Conservation (phyloP, 208 protist genomes). For the Endotrypanum monterogeii region DNA sequence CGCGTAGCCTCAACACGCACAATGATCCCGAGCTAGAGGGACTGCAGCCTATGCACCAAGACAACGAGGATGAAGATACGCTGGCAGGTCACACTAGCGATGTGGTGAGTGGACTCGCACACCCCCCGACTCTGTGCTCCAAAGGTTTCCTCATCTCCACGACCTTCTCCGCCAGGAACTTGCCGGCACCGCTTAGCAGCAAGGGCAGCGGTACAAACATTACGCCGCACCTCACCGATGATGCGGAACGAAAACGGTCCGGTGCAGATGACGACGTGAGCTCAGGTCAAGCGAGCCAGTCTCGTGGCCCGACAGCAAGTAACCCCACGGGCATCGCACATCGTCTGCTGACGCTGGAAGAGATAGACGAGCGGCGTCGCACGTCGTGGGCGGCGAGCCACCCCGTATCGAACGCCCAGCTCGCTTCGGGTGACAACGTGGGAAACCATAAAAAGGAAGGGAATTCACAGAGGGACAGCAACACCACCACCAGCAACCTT, state of each 20-base stretch:
- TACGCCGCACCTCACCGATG: slow-evolving; percentile 9
- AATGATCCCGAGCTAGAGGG: slow-evolving; percentile 39
- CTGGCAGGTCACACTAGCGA: not conserved
- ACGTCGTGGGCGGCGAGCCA: slow-evolving; percentile 13
- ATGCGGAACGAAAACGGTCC: slow-evolving; percentile 12
- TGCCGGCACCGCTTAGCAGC: not conserved
- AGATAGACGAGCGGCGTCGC: slow-evolving; percentile 23
- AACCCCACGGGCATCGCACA: slow-evolving; percentile 23
- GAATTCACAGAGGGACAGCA: not conserved
- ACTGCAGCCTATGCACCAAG: slow-evolving; percentile 21
- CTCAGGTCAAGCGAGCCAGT: slow-evolving; percentile 11
- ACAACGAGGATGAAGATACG: slow-evolving; percentile 6
- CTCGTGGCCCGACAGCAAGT: slow-evolving; percentile 15
- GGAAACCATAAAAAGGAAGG: not conserved
- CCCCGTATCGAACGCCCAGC: slow-evolving; percentile 6
- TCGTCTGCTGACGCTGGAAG: slow-evolving; percentile 24
- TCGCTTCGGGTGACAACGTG: not conserved
- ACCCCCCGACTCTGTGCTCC: slow-evolving; percentile 18
- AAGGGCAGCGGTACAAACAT: slow-evolving; percentile 1
- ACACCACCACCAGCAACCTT: slow-evolving; percentile 21
- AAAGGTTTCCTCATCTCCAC: slow-evolving; percentile 29
- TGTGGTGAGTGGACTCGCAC: not conserved
- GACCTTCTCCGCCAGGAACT: not conserved
- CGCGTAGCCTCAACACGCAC: slow-evolving; percentile 31
- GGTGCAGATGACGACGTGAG: not conserved